phyloP scores from a whole-genome alignment of 2,329 filamentous ascomycete species.

The Ilyonectria sp. region DNA sequence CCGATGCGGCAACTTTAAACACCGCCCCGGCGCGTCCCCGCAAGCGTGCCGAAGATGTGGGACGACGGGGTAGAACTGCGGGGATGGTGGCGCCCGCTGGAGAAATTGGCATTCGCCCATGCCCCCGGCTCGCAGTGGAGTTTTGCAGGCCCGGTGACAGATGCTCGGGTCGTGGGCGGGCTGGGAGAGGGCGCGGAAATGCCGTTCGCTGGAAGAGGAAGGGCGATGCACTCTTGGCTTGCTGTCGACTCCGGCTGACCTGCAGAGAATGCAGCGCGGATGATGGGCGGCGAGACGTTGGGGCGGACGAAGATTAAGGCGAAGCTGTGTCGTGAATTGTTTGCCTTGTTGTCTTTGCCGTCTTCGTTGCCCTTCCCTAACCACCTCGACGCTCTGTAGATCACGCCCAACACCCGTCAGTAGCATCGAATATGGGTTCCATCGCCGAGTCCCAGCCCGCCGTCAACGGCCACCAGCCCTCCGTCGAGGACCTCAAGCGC shows the following conservation, averaged over 20 bases:
- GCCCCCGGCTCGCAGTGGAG: neutral
- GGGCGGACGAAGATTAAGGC: conserved; percentile 22
- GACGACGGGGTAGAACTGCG: conserved; percentile 16
- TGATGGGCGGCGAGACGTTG: neutral
- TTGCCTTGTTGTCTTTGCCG: neutral
- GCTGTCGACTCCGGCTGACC: conserved; percentile 33
- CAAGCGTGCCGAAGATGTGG: conserved; percentile 12
- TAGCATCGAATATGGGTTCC: conserved; percentile 38
- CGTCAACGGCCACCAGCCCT: conserved; percentile 25
- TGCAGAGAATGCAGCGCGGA: conserved; percentile 27
- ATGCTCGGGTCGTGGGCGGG: conserved; percentile 14
- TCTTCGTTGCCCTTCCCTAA: neutral
- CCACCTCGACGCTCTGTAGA: neutral
- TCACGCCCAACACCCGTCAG: neutral
- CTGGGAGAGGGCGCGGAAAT: conserved; percentile 1
- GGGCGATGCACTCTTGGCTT: conserved; percentile 28
- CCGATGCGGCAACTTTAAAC: conserved; percentile 29
- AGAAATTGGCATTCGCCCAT: conserved; percentile 24
- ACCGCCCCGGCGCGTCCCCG: conserved; percentile 1
- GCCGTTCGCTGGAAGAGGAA: conserved; percentile 32
- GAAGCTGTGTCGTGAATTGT: neutral
- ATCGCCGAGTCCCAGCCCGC: conserved; percentile 36
- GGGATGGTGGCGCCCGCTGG: conserved; percentile 18
- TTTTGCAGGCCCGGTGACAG: conserved; percentile 20
- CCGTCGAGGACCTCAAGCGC: conserved; percentile 37